Evolutionary conservation across 805 yeast genomes (phyloP), one percentile per base, ranked within the genome.

Genomic region (Ogataea minuta): DNA sequence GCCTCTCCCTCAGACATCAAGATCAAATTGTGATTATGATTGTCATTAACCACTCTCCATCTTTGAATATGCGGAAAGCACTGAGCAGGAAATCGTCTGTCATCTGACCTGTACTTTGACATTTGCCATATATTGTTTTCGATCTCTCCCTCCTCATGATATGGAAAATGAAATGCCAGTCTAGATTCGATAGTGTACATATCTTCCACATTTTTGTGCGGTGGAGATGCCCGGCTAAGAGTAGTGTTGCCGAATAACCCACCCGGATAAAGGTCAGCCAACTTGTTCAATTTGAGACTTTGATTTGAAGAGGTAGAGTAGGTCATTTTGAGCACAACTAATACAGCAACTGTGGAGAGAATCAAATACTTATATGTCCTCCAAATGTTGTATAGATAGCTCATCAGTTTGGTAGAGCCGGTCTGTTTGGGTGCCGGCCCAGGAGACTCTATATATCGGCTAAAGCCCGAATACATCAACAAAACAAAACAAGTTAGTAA

Each of bases 41-140:
- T 44, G 23, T 52, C 56, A 31, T 52, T 49, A 12, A 49, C 37
- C 16, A 38, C 23, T 24, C 54, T 32, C 56, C 56, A 52, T 25
- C 54, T 33, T 27, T 52, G 53, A 16, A 48, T 49, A 40, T 49
- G 53, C 4, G 48, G 43, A 16, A 39, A 31, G n/a, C 41, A 37
- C 12, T 23, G 26, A 5, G 37, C 28, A 2, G 56, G 56, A 28
- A 52, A 49, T 16, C 26, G 32, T 21, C 23, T 46, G 37, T 56
- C 54, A 30, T 56, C 63, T 1, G 56, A 38, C 17, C 48, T 41
- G 16, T 46, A 34, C 17, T 41, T 40, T 59, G 60, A 57, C 9
- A 60, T 20, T 41, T 60, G 65, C 59, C 59, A 57, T 21, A 60
- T 58, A 34, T 56, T 50, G 31, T 52, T 54, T 41, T 59, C 65